A percentile compares a stretch with the other conserved stretches of the same genome.
These are phyloP conservation scores for Zymoseptoria pseudotritici DNA, from an alignment of 2,329 filamentous ascomycete species.

Conservation along the genomic window DNA sequence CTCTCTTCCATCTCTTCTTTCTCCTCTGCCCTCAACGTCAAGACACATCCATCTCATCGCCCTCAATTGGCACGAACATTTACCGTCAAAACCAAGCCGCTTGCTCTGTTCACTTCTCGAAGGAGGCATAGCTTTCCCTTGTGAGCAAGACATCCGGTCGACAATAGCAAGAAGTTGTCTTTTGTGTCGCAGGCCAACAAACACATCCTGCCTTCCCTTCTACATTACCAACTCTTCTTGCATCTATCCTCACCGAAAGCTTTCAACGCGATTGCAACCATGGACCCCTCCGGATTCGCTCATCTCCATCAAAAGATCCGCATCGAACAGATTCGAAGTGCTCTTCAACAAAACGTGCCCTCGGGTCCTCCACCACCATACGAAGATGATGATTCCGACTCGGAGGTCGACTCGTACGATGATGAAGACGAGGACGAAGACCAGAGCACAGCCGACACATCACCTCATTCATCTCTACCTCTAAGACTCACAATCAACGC, in stretches of 20 bases:
- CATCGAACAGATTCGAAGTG: conserved; percentile 15
- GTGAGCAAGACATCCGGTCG: background rate
- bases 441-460: conserved; percentile 7
- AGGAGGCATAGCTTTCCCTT: conserved; percentile 4
- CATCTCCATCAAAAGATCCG: conserved; percentile 20
- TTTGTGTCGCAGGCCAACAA: conserved; percentile 4
- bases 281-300: conserved; percentile 16
- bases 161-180: background rate
- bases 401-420: conserved; percentile 15
- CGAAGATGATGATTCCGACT: conserved; percentile 7
- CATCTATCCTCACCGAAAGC: background rate
- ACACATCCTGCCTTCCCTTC: conserved; percentile 6
- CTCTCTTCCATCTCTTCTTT: background rate
- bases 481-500: conserved; percentile 45
- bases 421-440: conserved; percentile 20
- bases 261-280: conserved; percentile 3
- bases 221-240: background rate
- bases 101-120: conserved; percentile 1
- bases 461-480: conserved; percentile 24
- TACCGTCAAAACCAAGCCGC: no score
- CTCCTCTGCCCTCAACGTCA: background rate
- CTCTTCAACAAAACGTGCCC: conserved; percentile 2
- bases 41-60: background rate
- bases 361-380: conserved; percentile 22
- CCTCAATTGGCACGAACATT: background rate